Conservation (phyloP, 345 rosid species). For the Salix udensis region DNA sequence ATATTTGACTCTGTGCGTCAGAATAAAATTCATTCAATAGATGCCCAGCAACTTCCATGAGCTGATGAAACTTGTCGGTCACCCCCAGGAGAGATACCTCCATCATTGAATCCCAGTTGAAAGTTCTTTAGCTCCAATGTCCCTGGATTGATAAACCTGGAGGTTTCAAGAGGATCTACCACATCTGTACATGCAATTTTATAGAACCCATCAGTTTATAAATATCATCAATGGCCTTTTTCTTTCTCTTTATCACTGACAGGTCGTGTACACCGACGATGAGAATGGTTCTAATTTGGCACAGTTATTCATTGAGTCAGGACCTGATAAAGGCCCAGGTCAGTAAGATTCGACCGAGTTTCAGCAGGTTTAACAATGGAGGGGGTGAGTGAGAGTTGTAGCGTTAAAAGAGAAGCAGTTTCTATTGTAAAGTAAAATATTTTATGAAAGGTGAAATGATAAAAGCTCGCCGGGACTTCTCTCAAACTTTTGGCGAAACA, state of each 20-base stretch:
- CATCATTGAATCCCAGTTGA: background rate
- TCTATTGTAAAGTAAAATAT: background rate
- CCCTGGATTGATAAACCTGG: background rate
- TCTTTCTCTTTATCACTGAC: no score
- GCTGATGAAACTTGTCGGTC: conserved; percentile 15
- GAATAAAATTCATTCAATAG: background rate
- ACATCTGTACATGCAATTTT: no score
- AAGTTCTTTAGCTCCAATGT: background rate
- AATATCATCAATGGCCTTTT: no score
- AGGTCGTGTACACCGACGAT: background rate
- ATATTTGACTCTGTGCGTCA: background rate
- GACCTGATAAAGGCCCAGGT: background rate
- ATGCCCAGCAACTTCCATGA: conserved; percentile 7
- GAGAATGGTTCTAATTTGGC: background rate
- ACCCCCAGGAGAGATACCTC: background rate
- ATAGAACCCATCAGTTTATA: no score
- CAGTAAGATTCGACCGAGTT: background rate
- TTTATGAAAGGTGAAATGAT: background rate
- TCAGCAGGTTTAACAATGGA: background rate
- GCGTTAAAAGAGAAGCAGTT: background rate
- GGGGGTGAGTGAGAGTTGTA: background rate
- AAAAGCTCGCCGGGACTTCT: background rate
- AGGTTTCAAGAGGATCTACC: background rate
- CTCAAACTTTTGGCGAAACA: conserved; percentile 12
- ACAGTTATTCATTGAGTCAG: background rate